These are phyloP conservation scores for Podospora fimiseda DNA, from an alignment of 495 filamentous ascomycete species.

Conservation along the genomic window DNA sequence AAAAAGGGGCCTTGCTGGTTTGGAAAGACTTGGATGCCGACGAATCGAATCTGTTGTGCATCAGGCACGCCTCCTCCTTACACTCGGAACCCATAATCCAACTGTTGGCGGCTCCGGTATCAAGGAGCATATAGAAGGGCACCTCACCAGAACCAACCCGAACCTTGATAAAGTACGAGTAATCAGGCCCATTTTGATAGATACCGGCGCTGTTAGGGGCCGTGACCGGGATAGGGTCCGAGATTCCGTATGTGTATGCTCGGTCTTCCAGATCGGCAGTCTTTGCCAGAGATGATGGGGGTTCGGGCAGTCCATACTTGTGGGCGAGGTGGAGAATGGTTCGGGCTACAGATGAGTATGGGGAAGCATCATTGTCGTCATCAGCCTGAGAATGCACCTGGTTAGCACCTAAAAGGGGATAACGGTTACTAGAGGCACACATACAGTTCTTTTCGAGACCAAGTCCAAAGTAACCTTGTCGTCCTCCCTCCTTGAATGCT, in stretches of 20 bases:
- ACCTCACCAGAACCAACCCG: slow-evolving; percentile 58
- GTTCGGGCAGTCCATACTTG: slow-evolving; percentile 16
- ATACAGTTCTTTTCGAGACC: not conserved
- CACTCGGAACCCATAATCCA: slow-evolving; percentile 73
- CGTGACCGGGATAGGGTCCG: slow-evolving; percentile 47
- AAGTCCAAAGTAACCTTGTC: not conserved
- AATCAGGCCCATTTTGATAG: slow-evolving; percentile 70
- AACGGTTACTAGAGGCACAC: not conserved
- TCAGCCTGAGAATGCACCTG: not conserved
- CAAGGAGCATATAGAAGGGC: slow-evolving; percentile 65
- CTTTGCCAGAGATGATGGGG: not conserved
- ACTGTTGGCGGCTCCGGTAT: slow-evolving; percentile 69
- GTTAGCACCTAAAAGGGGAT: slow-evolving; percentile 8
- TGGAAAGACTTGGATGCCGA: slow-evolving; percentile 53
- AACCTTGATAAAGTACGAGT: slow-evolving; percentile 68
- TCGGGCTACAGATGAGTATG: slow-evolving; percentile 10
- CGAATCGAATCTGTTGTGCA: slow-evolving; percentile 61
- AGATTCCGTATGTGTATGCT: slow-evolving; percentile 50
- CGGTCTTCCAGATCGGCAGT: slow-evolving; percentile 23
- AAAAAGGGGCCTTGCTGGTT: slow-evolving; percentile 42
- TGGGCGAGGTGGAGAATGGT: slow-evolving; percentile 14
- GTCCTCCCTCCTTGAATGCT: not conserved
- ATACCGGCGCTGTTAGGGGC: slow-evolving; percentile 55
- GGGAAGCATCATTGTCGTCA: slow-evolving; percentile 4
- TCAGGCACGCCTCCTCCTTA: slow-evolving; percentile 50